Conservation (phyloP, 306 rosid genomes). For the Inga laurina region DNA sequence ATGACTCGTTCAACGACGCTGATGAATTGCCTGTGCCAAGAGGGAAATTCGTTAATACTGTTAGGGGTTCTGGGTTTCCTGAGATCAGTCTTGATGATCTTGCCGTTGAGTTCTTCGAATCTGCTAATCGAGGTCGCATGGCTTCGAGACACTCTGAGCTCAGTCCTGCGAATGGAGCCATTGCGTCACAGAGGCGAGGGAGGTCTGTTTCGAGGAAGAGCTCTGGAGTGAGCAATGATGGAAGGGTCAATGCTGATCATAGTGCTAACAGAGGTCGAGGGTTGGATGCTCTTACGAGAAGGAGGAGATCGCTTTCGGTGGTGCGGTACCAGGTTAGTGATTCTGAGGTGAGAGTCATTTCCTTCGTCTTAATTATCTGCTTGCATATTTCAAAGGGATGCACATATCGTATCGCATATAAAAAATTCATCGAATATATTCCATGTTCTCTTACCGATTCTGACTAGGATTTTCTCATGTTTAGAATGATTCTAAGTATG, state of each 20-base stretch:
- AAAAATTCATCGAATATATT: neutral
- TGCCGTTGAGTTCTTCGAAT: constrained; percentile 82
- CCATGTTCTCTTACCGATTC: neutral
- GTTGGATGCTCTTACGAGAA: constrained; percentile 63
- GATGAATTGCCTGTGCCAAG: constrained; percentile 42
- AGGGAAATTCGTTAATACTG: constrained; percentile 81
- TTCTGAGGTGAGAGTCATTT: constrained; percentile 70
- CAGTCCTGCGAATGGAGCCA: constrained; percentile 31
- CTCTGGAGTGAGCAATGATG: constrained; percentile 48
- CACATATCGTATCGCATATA: neutral
- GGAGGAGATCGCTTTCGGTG: constrained; percentile 84
- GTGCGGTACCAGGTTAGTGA: constrained; percentile 88
- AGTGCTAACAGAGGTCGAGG: constrained; percentile 46
- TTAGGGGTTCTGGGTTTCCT: constrained; percentile 85
- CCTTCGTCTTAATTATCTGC: neutral
- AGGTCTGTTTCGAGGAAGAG: constrained; percentile 89
- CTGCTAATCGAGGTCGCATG: constrained; percentile 64
- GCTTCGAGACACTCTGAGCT: constrained; percentile 43
- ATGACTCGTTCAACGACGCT: constrained; percentile 31
- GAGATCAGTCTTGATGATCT: constrained; percentile 97
- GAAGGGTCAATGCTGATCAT: constrained; percentile 39
- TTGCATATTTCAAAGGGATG: constrained; percentile 1
- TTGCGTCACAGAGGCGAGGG: constrained; percentile 70
- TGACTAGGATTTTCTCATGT: neutral
- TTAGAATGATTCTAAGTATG: neutral